phyloP scores from a whole-genome alignment of 768 basidiomycete genomes.

The Scleroderma citrinum region DNA sequence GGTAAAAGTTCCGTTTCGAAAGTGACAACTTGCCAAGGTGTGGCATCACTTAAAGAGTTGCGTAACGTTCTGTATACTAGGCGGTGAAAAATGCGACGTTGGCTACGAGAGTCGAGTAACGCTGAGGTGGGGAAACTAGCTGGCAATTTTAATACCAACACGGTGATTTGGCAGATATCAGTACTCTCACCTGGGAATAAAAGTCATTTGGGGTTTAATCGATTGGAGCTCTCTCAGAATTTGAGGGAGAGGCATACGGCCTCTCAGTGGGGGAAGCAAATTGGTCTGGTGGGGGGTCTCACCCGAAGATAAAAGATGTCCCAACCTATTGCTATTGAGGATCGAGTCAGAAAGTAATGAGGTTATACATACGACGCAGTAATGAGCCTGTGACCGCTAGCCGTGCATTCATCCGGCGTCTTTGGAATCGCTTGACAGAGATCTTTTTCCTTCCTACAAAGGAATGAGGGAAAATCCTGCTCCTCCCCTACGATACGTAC shows the following conservation, averaged over 20 bases:
- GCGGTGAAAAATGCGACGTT: constrained; percentile 38
- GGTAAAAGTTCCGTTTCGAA: constrained; percentile 34
- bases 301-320: constrained; percentile 50
- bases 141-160: constrained; percentile 1
- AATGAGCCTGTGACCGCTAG: constrained; percentile 17
- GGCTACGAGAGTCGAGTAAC: constrained; percentile 22
- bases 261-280: constrained; percentile 45
- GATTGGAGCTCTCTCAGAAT: constrained; percentile 42
- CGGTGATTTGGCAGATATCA: background rate
- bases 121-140: constrained; percentile 36
- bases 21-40: constrained; percentile 26
- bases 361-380: constrained; percentile 36
- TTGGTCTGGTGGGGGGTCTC: constrained; percentile 29
- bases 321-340: constrained; percentile 37
- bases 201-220: constrained; percentile 30
- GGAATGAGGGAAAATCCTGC: background rate
- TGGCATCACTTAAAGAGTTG: background rate
- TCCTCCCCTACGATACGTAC: constrained; percentile 24
- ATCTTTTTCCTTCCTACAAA: constrained; percentile 12
- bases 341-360: background rate
- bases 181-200: constrained; percentile 45
- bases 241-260: constrained; percentile 34
- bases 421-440: constrained; percentile 11
- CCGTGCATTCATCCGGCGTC: background rate
- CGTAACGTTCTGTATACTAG: constrained; percentile 41